These are phyloP conservation scores for Cladosporium austrohemisphaericum DNA, from an alignment of 2,329 filamentous ascomycete species.

Conservation along the genomic window DNA sequence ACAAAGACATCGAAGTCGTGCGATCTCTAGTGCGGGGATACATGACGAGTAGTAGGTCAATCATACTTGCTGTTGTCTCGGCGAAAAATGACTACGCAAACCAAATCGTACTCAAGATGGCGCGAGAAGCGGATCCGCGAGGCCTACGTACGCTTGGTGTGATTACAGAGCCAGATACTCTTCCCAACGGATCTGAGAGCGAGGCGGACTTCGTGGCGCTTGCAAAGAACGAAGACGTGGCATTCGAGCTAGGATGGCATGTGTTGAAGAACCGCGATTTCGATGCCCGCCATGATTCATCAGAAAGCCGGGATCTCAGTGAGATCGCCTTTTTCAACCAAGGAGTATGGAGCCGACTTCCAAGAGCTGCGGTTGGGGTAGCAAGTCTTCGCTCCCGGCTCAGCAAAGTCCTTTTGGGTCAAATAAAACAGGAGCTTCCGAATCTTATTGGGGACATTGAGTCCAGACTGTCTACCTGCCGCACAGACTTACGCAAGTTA, in stretches of 20 bases:
- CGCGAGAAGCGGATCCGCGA: conserved; percentile 44
- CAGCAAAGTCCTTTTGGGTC: conserved; percentile 48
- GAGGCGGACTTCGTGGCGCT: conserved; percentile 41
- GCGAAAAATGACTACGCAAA: conserved; percentile 50
- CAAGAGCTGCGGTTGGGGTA: conserved; percentile 33
- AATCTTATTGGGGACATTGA: conserved; percentile 45
- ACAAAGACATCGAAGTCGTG: conserved; percentile 31
- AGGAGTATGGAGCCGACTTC: background rate
- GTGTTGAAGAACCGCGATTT: conserved; percentile 47
- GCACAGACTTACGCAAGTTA: conserved; percentile 43
- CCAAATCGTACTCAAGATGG: conserved; percentile 54
- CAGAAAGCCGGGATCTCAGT: background rate
- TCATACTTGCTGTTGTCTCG: conserved; percentile 42
- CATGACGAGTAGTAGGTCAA: conserved; percentile 24
- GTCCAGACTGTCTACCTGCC: conserved; percentile 33
- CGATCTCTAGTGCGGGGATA: conserved; percentile 12
- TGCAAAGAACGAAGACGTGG: conserved; percentile 38
- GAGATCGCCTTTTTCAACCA: conserved; percentile 1
- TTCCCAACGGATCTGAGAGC: conserved; percentile 34
- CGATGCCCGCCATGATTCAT: conserved; percentile 14
- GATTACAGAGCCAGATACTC: conserved; percentile 45
- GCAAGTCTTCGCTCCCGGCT: conserved; percentile 50
- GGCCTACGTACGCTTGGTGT: conserved; percentile 53
- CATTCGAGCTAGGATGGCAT: conserved; percentile 50
- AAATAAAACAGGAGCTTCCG: conserved; percentile 48